Evolutionary conservation across 116 monocot genomes (phyloP), one percentile per base, ranked within the genome.

Genomic region (Trichopus zeylanicus): DNA sequence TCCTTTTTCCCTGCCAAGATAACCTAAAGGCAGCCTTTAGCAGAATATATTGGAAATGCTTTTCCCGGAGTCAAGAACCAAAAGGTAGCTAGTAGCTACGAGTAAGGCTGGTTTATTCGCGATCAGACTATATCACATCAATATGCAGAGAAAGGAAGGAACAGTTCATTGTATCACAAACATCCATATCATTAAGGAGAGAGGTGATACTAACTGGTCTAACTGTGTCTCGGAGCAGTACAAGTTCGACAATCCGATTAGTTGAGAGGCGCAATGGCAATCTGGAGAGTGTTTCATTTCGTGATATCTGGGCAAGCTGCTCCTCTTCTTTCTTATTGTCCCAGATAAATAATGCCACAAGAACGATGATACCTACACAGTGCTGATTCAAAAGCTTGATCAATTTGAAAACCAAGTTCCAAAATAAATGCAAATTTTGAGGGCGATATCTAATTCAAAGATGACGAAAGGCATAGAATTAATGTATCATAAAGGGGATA

Each of bases 241-340:
- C 81, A 22, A 97, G 91, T 69, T 97, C 91, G 58, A 87, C 71
- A 64, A 97, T 77, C 67, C 97, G 71, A 70, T 91, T 84, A 53
- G 91, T 97, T 30, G 97, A 97, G 47, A 97, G 77, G 2, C 97
- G 80, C 64, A 97, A 56, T 65, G 97, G 97, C 74, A 97, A 79
- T 65, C 97, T 81, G 72, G 91, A 97, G 4, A 97, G 74, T 29
- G 87, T 97, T 65, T 97, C 97, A 75, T 97, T 62, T 23, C 97
- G 72, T 19, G 84, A 52, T 65, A 97, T 97, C 55, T 97, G 91
- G 56, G 77, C 64, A 65, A 97, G 70, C 59, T 97, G 97, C 60
- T 91, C 75, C 72, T 97, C 97, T 63, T 97, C 97, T 70, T 87
- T 97, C 68, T 78, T 91, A 58, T 87, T 97, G 35, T 97, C 97